Percentiles rank a stretch among this genome's conserved stretches.
These are phyloP conservation scores for Immersiporthe knoxdaviesiana DNA, from an alignment of 2,329 filamentous ascomycete genomes.

Conservation along the genomic window DNA sequence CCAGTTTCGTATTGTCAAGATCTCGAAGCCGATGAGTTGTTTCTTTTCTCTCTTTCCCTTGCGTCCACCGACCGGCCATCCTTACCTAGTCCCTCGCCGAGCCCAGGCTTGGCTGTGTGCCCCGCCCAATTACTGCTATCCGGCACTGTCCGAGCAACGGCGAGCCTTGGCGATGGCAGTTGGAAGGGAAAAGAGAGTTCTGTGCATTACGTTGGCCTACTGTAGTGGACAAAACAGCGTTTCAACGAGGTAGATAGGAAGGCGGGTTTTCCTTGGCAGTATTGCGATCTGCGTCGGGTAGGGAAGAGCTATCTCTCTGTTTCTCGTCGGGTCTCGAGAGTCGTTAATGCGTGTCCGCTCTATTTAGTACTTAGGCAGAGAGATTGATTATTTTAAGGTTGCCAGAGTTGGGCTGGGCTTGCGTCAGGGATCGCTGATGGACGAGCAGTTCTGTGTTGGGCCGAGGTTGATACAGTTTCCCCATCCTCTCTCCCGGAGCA, in stretches of 20 bases:
- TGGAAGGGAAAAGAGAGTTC: not conserved
- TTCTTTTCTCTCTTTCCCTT: no score
- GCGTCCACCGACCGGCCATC: no score
- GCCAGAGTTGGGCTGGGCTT: constrained; percentile 7
- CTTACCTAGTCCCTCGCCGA: not conserved
- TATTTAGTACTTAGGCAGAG: not conserved
- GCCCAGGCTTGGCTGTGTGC: not conserved
- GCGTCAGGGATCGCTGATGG: not conserved
- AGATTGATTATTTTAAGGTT: no score
- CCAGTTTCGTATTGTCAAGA: no score
- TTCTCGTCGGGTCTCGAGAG: not conserved
- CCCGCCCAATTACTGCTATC: not conserved
- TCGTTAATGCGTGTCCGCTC: no score
- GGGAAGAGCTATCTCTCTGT: not conserved
- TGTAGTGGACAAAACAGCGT: no score
- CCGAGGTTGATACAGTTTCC: not conserved
- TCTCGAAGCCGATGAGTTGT: no score
- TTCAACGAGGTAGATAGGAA: not conserved
- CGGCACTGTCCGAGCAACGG: not conserved
- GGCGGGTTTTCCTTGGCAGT: not conserved
- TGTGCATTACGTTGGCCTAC: no score
- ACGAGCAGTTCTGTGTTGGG: no score
- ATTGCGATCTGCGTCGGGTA: not conserved
- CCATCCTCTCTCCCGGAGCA: no score
- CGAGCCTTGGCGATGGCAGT: not conserved